Evolutionary conservation across 2,329 filamentous ascomycete species (phyloP).

Genomic region (Exophiala spinifera): DNA sequence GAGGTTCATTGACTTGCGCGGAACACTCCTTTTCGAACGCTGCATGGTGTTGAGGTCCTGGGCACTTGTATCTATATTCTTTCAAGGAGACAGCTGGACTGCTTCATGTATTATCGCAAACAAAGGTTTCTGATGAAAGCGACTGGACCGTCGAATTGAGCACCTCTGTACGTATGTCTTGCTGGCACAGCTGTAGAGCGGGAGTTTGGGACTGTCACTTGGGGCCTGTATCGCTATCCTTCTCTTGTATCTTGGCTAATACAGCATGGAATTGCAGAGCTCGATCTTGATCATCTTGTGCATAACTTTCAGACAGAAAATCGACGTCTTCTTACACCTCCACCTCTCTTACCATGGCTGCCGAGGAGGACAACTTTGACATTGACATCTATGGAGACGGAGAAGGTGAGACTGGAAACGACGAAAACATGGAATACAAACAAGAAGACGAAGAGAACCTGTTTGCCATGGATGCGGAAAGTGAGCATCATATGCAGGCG

Average conservation of each 20-base stretch:
- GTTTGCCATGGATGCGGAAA: conserved; percentile 12
- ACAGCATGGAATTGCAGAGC: conserved; percentile 19
- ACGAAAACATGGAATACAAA: conserved; percentile 44
- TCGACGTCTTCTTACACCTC: conserved; percentile 13
- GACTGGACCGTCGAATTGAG: conserved; percentile 3
- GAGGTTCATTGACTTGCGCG: conserved; percentile 3
- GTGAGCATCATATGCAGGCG: neutral
- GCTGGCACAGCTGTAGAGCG: conserved; percentile 5
- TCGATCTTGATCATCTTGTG: conserved; percentile 19
- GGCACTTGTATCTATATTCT: conserved; percentile 17
- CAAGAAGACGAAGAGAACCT: conserved; percentile 29
- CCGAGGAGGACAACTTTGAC: conserved; percentile 67
- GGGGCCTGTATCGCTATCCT: neutral
- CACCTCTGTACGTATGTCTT: conserved; percentile 24
- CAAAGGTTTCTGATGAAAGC: conserved; percentile 1
- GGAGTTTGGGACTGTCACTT: neutral
- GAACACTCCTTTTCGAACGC: neutral
- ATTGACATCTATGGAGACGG: conserved; percentile 67
- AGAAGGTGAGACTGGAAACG: conserved; percentile 37
- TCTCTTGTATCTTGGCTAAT: conserved; percentile 20
- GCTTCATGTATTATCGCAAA: conserved; percentile 21
- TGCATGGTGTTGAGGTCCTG: neutral
- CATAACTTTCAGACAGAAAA: conserved; percentile 23
- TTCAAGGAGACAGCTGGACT: conserved; percentile 24
- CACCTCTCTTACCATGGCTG: conserved; percentile 38